These are phyloP conservation scores for Cyberlindnera misumaiensis DNA, from an alignment of 805 yeast species.

Conservation along the genomic window DNA sequence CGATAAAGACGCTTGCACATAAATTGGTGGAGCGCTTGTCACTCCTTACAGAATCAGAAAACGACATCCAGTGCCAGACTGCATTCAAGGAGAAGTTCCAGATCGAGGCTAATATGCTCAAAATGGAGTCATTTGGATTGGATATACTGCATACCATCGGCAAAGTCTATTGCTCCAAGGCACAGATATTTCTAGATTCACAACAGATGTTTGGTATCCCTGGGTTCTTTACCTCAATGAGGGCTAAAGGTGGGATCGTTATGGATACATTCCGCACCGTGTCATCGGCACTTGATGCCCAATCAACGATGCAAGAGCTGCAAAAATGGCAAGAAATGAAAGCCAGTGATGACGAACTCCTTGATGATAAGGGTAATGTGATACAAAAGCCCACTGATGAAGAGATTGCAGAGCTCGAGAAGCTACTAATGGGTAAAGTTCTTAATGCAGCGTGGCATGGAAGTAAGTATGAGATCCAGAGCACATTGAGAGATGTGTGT, in stretches of 20 bases:
- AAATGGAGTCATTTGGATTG: constrained; percentile 80
- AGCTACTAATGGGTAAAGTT: constrained; percentile 70
- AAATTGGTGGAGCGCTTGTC: constrained; percentile 51
- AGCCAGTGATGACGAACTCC: constrained; percentile 30
- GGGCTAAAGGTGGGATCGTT: constrained; percentile 68
- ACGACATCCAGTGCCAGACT: constrained; percentile 51
- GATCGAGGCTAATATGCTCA: constrained; percentile 77
- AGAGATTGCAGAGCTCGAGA: constrained; percentile 65
- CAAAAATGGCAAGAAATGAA: constrained; percentile 56
- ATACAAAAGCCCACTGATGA: constrained; percentile 54
- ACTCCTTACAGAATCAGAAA: constrained; percentile 54
- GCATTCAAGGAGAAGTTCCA: constrained; percentile 59
- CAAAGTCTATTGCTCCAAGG: constrained; percentile 57
- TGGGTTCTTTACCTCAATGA: constrained; percentile 65
- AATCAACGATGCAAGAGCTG: constrained; percentile 67
- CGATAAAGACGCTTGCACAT: constrained; percentile 53
- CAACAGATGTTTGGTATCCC: constrained; percentile 60
- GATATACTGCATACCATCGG: constrained; percentile 77
- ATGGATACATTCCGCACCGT: constrained; percentile 68
- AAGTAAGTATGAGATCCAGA: constrained; percentile 69
- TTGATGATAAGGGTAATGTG: constrained; percentile 43
- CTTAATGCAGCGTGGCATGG: constrained; percentile 84
- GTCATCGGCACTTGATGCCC: constrained; percentile 72
- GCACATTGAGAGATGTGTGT: constrained; percentile 67
- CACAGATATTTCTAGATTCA: constrained; percentile 56